A percentile compares a stretch with the other conserved stretches of the same genome.
Evolutionary conservation across 805 yeast species (phyloP).

Genomic region (Yamadazyma takamatsuzukensis): DNA sequence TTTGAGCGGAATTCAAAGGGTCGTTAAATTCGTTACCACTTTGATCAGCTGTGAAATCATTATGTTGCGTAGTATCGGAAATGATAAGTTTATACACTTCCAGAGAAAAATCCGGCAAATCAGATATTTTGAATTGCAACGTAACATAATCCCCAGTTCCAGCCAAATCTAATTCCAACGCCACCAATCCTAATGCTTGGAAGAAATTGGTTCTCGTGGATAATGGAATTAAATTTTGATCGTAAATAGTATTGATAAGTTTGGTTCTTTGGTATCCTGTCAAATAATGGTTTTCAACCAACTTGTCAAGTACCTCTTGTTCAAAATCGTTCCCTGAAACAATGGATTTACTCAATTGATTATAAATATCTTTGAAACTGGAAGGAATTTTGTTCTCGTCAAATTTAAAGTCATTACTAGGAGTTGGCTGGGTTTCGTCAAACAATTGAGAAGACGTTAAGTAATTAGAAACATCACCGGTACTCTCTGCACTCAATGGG

Average conservation of each 20-base stretch:
- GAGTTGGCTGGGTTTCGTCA: constrained; percentile 4
- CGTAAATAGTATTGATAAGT: constrained; percentile 32
- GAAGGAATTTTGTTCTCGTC: constrained; percentile 23
- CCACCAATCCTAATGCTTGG: constrained; percentile 37
- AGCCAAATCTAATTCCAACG: constrained; percentile 37
- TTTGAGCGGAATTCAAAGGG: constrained; percentile 21
- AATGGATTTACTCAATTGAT: constrained; percentile 14
- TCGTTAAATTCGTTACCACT: constrained; percentile 13
- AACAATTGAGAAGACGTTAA: constrained; percentile 25
- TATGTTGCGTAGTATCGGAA: neutral
- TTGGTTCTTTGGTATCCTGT: constrained; percentile 27
- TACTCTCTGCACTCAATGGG: constrained; percentile 6
- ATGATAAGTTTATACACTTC: constrained; percentile 13
- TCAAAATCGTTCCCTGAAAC: constrained; percentile 28
- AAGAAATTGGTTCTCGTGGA: constrained; percentile 25
- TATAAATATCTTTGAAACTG: constrained; percentile 24
- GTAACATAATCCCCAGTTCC: constrained; percentile 45
- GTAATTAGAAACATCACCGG: too few species aligned
- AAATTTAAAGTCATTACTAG: constrained; percentile 7
- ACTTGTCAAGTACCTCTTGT: constrained; percentile 21
- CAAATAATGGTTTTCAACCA: constrained; percentile 23
- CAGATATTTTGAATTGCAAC: constrained; percentile 30
- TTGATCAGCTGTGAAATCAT: constrained; percentile 7
- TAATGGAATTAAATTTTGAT: constrained; percentile 32
- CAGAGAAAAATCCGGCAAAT: constrained; percentile 33